These are phyloP conservation scores for Saraca asoca DNA, from an alignment of 331 rosid genomes.

Conservation along the genomic window DNA sequence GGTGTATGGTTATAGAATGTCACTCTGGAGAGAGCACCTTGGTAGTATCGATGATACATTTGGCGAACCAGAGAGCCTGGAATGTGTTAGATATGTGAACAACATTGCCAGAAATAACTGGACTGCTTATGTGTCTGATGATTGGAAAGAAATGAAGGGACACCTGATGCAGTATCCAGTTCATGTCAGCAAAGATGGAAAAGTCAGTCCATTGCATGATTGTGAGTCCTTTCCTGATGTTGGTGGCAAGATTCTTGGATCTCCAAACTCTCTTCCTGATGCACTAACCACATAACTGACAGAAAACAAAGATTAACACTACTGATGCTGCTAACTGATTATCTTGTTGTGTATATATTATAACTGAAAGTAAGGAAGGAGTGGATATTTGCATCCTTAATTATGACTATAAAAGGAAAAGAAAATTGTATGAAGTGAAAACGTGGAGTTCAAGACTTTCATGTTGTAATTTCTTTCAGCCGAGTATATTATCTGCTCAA, in stretches of 20 bases:
- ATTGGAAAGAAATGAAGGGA: conserved; percentile 36
- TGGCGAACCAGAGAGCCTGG: conserved; percentile 49
- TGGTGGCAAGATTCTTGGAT: conserved; percentile 59
- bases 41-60: conserved; percentile 46
- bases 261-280: conserved; percentile 55
- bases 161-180: conserved; percentile 54
- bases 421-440: too few species aligned
- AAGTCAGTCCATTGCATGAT: conserved; percentile 37
- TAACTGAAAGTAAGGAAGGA: too few species aligned
- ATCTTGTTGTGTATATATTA: too few species aligned
- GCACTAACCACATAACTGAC: conserved; percentile 42
- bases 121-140: conserved; percentile 44
- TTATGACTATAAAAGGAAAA: too few species aligned
- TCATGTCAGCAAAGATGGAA: conserved; percentile 44
- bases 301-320: too few species aligned
- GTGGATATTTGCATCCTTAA: too few species aligned
- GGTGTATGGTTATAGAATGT: conserved; percentile 78
- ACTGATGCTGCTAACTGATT: too few species aligned
- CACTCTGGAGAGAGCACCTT: conserved; percentile 71
- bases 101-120: conserved; percentile 46
- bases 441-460: too few species aligned
- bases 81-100: conserved; percentile 48
- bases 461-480: too few species aligned
- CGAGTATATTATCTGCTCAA: too few species aligned
- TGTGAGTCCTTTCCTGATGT: conserved; percentile 55